Evolutionary conservation across 257 asterid genomes (phyloP), one percentile per base, ranked within the genome.

Genomic region (Fraxinus cuspidata): DNA sequence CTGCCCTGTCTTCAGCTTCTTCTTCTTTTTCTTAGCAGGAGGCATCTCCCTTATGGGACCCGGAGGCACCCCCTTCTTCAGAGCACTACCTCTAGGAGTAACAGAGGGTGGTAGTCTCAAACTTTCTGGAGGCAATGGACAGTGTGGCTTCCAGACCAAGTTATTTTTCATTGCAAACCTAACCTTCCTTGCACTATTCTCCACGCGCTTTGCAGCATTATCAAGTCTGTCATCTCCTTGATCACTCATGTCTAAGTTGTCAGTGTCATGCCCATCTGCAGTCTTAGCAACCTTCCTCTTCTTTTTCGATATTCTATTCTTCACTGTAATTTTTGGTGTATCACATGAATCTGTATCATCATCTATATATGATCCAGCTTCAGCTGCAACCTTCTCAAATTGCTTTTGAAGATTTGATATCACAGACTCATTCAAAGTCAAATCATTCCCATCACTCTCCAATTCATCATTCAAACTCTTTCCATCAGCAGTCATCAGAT

Each of bases 1-100:
- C 31, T 73, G 89, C 34, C 32, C 74, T 35, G 72, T 92, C 88
- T 85, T 93, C 90, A 85, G 90, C 86, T 40, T 83, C 82, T 84
- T 89, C 64, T 42, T 60, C 87, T 85, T 96, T 67, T 85, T 90
- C 84, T 66, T 79, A 69, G 80, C 74, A 37, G 86, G 80, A 37
- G 85, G 85, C 84, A 89, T 83, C 82, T 89, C 98, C 75, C 89
- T 84, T 69, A 96, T 53, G 60, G 99, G 99, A 42, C 98, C 97
- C 0, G 99, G 91, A 51, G 89, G 95, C 11, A 93, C 93, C 5
- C 99, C 99, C 85, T 96, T 93, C 92, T 93, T 96, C 78, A 96
- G 86, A 0, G 99, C 99, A 79, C 98, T 96, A 58, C 97, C 98
- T 74, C 99, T 86, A 2, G 99, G 99, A 76, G 98, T 90, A 70